These are phyloP conservation scores for Exophiala alcalophila DNA, from an alignment of 2,329 filamentous ascomycete species.

Conservation along the genomic window DNA sequence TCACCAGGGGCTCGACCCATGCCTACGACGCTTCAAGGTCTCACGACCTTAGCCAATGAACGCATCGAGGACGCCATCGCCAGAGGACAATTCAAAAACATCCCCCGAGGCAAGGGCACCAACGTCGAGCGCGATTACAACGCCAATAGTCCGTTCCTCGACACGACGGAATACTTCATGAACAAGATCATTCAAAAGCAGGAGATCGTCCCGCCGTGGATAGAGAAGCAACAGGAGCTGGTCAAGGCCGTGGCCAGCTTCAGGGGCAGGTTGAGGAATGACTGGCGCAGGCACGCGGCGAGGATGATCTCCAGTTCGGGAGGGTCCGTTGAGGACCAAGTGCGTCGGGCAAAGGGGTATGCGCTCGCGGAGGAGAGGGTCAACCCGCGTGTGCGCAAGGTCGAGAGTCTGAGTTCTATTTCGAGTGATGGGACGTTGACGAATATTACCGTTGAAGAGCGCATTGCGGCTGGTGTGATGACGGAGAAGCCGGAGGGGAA, in stretches of 20 bases:
- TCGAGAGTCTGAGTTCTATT: constrained; percentile 46
- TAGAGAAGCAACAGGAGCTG: constrained; percentile 95
- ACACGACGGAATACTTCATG: constrained; percentile 97
- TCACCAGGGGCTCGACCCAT: constrained; percentile 67
- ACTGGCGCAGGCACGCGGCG: constrained; percentile 82
- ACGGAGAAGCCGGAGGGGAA: constrained; percentile 2
- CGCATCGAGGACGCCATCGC: constrained; percentile 92
- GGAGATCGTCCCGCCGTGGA: constrained; percentile 95
- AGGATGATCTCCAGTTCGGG: constrained; percentile 74
- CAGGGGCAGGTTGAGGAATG: constrained; percentile 67
- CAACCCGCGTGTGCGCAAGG: constrained; percentile 40
- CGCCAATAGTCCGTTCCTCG: constrained; percentile 82
- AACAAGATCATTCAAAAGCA: constrained; percentile 98
- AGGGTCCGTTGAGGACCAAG: constrained; percentile 70
- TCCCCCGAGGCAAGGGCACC: constrained; percentile 75
- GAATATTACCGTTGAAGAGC: constrained; percentile 39
- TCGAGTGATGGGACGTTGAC: constrained; percentile 45
- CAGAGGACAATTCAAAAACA: constrained; percentile 81
- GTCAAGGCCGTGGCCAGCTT: constrained; percentile 67
- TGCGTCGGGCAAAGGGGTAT: constrained; percentile 67
- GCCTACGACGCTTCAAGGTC: constrained; percentile 72
- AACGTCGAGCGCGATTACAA: constrained; percentile 69
- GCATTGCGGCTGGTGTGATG: constrained; percentile 25
- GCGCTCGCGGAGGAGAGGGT: constrained; percentile 65
- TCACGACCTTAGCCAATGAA: constrained; percentile 83